A percentile compares a stretch with the other conserved stretches of the same genome.
Conservation (phyloP, 768 basidiomycete genomes). For the Antrodiella citrinella region DNA sequence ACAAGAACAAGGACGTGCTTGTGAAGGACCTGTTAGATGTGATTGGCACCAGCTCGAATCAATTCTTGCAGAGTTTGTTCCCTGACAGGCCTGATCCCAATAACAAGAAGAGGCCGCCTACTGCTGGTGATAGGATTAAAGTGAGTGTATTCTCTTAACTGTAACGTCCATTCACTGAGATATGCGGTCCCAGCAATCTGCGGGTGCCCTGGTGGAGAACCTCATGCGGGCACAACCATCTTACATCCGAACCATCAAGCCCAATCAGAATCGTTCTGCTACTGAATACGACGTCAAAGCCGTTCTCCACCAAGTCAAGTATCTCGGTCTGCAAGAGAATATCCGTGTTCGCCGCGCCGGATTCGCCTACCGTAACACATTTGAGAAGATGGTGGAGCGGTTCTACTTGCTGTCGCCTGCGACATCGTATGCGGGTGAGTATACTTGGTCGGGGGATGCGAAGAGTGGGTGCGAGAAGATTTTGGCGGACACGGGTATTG, state of each 20-base stretch:
- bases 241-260: slow-evolving; percentile 99
- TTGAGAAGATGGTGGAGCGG: slow-evolving; percentile 98
- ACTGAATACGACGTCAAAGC: slow-evolving; percentile 93
- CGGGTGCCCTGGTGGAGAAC: slow-evolving; percentile 92
- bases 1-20: slow-evolving; percentile 98
- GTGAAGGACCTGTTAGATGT: slow-evolving; percentile 93
- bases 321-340: slow-evolving; percentile 96
- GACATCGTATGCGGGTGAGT: slow-evolving; percentile 97
- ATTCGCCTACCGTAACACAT: slow-evolving; percentile 96
- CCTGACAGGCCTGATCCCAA: slow-evolving; percentile 92
- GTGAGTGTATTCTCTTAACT: slow-evolving; percentile 27
- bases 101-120: slow-evolving; percentile 96
- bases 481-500: slow-evolving; percentile 90
- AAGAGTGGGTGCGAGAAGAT: slow-evolving; percentile 91
- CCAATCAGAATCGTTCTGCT: slow-evolving; percentile 91
- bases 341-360: slow-evolving; percentile 96
- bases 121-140: slow-evolving; percentile 97
- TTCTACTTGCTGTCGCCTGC: slow-evolving; percentile 94
- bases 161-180: no score
- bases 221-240: slow-evolving; percentile 96
- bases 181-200: slow-evolving; percentile 76
- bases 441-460: slow-evolving; percentile 89
- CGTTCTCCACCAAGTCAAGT: slow-evolving; percentile 98
- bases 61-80: slow-evolving; percentile 84
- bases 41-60: slow-evolving; percentile 68